phyloP scores from a whole-genome alignment of 2,329 filamentous ascomycete genomes.

The Pseudogymnoascus pannorum region DNA sequence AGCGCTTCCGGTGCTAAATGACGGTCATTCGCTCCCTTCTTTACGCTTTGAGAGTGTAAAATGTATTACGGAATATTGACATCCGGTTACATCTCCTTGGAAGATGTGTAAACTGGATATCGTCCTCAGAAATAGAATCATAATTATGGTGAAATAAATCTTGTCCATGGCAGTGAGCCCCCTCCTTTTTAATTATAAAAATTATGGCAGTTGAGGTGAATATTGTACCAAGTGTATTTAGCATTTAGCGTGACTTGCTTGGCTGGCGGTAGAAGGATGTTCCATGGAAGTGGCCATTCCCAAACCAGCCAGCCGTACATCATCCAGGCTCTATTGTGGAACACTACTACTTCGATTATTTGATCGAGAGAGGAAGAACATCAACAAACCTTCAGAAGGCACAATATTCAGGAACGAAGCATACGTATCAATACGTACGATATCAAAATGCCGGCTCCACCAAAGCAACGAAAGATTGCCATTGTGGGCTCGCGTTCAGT shows the following conservation, averaged over 20 bases:
- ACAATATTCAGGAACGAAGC: slow-evolving; percentile 2
- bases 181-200: background rate
- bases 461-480: slow-evolving; percentile 90
- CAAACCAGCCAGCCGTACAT: slow-evolving; percentile 3
- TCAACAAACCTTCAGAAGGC: background rate
- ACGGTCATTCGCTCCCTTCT: background rate
- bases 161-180: background rate
- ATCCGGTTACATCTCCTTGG: background rate
- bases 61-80: background rate
- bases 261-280: slow-evolving; percentile 1
- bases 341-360: background rate
- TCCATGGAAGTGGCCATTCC: background rate
- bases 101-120: background rate
- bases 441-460: slow-evolving; percentile 22
- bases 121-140: background rate
- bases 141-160: background rate
- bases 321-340: slow-evolving; percentile 3
- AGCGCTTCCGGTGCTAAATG: background rate
- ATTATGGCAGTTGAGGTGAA: background rate
- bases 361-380: background rate
- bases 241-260: background rate
- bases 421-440: slow-evolving; percentile 2
- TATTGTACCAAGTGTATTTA: background rate
- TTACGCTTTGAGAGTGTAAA: background rate
- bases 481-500: slow-evolving; percentile 93